Conservation (phyloP, 352 stramenopile genomes). For the Pythium grandisporangium region DNA sequence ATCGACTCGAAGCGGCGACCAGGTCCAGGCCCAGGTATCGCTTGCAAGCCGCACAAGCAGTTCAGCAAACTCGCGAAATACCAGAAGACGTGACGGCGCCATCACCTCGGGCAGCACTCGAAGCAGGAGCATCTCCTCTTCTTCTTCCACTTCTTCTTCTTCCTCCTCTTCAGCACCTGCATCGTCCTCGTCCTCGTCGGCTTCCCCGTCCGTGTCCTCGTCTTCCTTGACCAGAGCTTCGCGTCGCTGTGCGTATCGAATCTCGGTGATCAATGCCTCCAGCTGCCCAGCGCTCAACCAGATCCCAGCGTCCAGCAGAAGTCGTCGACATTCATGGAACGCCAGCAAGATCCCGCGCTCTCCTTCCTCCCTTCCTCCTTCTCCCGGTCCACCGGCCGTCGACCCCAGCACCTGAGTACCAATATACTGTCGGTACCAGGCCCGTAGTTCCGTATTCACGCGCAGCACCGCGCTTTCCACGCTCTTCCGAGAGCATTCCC, state of each 20-base stretch:
- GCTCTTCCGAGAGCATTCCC: constrained; percentile 35
- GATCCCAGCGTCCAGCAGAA: constrained; percentile 34
- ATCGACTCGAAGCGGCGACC: too few relatives aligned
- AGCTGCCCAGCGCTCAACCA: constrained; percentile 28
- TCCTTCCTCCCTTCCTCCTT: constrained; percentile 1
- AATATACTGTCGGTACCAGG: constrained; percentile 46
- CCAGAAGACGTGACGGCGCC: constrained; percentile 16
- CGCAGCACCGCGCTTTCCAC: constrained; percentile 41
- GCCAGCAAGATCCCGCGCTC: constrained; percentile 29
- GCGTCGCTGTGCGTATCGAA: constrained; percentile 26
- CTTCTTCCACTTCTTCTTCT: neutral
- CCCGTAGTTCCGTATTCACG: constrained; percentile 51
- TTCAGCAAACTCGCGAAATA: constrained; percentile 60
- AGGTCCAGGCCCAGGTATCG: too few relatives aligned
- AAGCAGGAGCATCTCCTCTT: constrained; percentile 5
- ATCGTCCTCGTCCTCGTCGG: constrained; percentile 6
- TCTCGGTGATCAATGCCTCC: constrained; percentile 19
- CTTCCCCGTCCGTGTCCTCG: neutral
- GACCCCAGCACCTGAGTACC: constrained; percentile 13
- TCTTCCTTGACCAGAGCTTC: constrained; percentile 1
- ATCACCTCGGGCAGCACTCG: constrained; percentile 7
- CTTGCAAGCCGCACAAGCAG: constrained; percentile 51
- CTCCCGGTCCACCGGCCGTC: neutral
- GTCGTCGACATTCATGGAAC: constrained; percentile 33
- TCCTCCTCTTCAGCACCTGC: constrained; percentile 1